Base-by-base conservation (phyloP, 345 rosid species). In the Acer saccharum region DNA sequence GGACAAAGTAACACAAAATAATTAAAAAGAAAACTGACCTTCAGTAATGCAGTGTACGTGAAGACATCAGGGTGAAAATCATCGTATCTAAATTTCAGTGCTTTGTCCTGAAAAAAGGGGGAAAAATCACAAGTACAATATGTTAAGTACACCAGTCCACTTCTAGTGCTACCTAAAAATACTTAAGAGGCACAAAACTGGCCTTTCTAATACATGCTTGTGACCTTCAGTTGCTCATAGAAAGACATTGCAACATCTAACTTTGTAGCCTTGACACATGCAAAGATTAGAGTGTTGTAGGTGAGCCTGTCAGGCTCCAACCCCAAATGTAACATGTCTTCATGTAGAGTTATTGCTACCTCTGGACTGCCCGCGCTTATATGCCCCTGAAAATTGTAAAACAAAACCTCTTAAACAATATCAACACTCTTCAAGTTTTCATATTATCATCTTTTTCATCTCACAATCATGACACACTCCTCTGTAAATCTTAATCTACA, bases 211-310 rank as follows among this genome's bases (percentile, higher is more conserved):
- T 79, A 79, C 81, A 82, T 77, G 83, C 83, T 68, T 77, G 89
- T 52, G 84, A 93, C 97, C 95, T 93, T 91, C 97, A 91, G 89
- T 86, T 88, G 89, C 84, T 84, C 76, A n/a, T 88, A 75, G 77
- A 90, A 88, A n/a, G 46, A 83, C 89, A 88, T 82, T 16, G 97
- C 95, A 78, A 77, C 84, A 81, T 82, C 88, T 85, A 92, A 81
- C 48, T 86, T 84, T 43, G 84, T 81, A 73, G 81, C 43, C 83
- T 89, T 89, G 65, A 85, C 78, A 74, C 89, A 87, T 27, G 93
- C 89, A 77, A 76, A 81, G 76, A 92, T 92, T 81, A 89, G 74
- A 76, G 90, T 89, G 72, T 89, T 92, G 82, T 89, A 90, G 23
- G 91, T 89, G 46, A 82, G 81, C 74, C 92, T 89, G 70, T 92